Conservation (phyloP, 139 green algal species). For the Mychonastes homosphaera region DNA sequence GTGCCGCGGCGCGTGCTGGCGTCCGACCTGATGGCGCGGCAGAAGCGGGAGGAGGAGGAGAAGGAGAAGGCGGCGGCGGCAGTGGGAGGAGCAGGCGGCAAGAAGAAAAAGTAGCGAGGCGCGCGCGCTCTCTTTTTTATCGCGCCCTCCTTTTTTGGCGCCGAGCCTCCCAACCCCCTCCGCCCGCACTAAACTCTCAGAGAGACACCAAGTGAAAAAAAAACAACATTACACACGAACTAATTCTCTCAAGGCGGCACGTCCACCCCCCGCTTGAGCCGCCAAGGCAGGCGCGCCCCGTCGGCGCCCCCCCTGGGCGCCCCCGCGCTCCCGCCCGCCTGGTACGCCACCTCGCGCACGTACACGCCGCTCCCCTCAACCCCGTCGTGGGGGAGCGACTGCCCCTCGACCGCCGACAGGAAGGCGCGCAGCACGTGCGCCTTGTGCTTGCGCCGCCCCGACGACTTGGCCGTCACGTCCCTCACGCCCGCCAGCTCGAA, state of each 20-base stretch:
- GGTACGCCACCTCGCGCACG: slow-evolving; percentile 26
- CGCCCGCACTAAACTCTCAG: not conserved
- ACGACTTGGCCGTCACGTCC: slow-evolving; percentile 30
- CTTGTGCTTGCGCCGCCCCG: slow-evolving; percentile 14
- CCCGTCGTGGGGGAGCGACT: slow-evolving; percentile 36
- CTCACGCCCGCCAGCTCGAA: slow-evolving; percentile 33
- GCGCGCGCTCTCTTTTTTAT: not conserved
- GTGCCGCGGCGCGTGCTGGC: not conserved
- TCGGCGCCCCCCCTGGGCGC: too few relatives aligned
- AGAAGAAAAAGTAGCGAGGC: too few relatives aligned
- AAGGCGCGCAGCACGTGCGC: slow-evolving; percentile 5
- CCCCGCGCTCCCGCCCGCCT: not conserved
- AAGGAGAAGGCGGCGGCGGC: too few relatives aligned
- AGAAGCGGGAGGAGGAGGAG: too few relatives aligned
- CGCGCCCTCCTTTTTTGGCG: not conserved
- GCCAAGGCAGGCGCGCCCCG: slow-evolving; percentile 14
- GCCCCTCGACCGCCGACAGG: slow-evolving; percentile 19
- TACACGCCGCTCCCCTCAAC: slow-evolving; percentile 47
- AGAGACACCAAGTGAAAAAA: not conserved
- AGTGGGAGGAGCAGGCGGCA: too few relatives aligned
- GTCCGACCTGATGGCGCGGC: not conserved
- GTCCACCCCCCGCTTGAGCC: slow-evolving; percentile 19
- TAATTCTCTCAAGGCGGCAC: slow-evolving; percentile 6
- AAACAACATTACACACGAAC: not conserved
- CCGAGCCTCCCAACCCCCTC: not conserved